Evolutionary conservation across 139 green algal genomes (phyloP), one percentile per base, ranked within the genome.

Genomic region (Tetradesmus lagerheimii): DNA sequence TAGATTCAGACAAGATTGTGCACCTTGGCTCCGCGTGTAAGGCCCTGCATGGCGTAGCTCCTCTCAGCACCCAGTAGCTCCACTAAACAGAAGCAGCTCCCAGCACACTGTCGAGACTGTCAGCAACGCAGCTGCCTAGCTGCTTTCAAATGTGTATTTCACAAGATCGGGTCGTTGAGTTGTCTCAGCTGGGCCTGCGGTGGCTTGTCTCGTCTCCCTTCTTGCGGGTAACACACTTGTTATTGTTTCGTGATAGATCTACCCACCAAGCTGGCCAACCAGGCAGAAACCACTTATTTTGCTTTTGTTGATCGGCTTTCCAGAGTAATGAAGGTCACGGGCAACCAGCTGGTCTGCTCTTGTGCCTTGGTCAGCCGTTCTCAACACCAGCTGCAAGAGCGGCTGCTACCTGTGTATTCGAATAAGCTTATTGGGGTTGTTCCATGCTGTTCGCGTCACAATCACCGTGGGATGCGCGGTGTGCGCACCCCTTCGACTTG

Each of bases 41-140:
- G 31, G 53, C 82, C 82, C 82, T 87, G 82, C 82, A 87, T 87
- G 81, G 47, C 39, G 57, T 79, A 67, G 82, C 82, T 50, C 57
- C 31, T 82, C 71, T 38, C 71, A 38, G 23, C 57, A 71, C n/a
- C 57, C 57, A 71, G 57, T 23, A 71, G 57, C 57, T 71, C 57
- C 57, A 71, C 57, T 31, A 18, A 71, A 71, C 57, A 31, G 57
- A 71, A 71, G 57, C 57, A 71, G 57, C 57, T 71, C 57, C 57
- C 57, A 71, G 57, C 57, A 71, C 57, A 71, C 57, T 71, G 57
- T 71, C 57, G 23, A 71, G 57, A 71, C 23, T 31, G 20, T 71
- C 57, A 71, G 71, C 29, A 20, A 79, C n/a, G n/a, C 71, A 79
- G 71, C 71, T 18, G 31, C 71, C 31, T 41, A 29, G 71, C 71